Percentiles rank a stretch among this genome's conserved stretches.
Conservation (phyloP, 2,329 filamentous ascomycete genomes). For the Shiraia bambusicola region DNA sequence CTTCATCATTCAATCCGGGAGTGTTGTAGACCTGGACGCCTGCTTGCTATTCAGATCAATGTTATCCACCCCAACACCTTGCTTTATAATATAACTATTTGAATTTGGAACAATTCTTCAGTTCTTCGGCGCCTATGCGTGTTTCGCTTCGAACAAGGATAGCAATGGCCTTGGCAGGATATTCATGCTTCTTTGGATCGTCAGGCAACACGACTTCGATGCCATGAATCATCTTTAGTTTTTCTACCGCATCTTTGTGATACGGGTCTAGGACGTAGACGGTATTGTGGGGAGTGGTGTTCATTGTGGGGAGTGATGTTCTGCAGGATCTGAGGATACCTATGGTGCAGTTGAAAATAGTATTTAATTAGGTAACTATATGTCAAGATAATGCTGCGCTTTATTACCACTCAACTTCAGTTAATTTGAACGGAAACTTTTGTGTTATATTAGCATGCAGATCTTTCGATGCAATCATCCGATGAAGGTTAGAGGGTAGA, state of each 20-base stretch:
- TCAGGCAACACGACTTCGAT: background rate
- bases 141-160: background rate
- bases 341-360: too few species aligned
- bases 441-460: too few species aligned
- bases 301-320: too few species aligned
- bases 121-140: constrained; percentile 11
- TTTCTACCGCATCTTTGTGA: background rate
- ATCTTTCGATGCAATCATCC: too few species aligned
- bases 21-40: constrained; percentile 50
- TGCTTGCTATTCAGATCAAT: constrained; percentile 25
- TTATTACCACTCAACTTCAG: too few species aligned
- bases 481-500: too few species aligned
- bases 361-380: too few species aligned
- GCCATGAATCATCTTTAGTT: background rate
- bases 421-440: too few species aligned
- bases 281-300: too few species aligned
- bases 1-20: constrained; percentile 46
- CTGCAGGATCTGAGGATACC: too few species aligned
- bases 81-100: constrained; percentile 4
- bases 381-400: too few species aligned
- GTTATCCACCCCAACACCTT: constrained; percentile 5
- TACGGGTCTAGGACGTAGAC: constrained; percentile 1
- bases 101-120: background rate
- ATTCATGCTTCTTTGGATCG: background rate
- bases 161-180: background rate